Percentiles rank a stretch among this genome's conserved stretches.
Conservation (phyloP, 2,329 filamentous ascomycete species). For the Ascochyta lentis region DNA sequence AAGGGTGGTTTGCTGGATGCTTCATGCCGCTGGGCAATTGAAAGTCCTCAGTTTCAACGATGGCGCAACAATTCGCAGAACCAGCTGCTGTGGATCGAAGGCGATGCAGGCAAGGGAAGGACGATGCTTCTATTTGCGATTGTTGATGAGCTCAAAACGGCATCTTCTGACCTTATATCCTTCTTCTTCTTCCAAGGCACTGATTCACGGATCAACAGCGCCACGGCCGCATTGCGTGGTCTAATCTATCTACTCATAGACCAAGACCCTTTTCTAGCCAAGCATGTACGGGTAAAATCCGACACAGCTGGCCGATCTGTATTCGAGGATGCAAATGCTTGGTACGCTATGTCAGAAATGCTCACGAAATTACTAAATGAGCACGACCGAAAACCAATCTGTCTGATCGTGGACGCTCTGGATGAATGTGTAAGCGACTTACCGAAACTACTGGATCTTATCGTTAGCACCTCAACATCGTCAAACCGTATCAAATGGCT, state of each 20-base stretch:
- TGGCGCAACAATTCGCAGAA: constrained; percentile 32
- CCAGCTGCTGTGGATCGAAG: constrained; percentile 48
- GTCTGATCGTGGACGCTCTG: constrained; percentile 21
- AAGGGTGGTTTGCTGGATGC: too few species aligned
- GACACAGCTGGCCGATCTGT: constrained; percentile 1
- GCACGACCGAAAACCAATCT: constrained; percentile 8
- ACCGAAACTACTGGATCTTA: constrained; percentile 6
- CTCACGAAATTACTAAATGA: constrained; percentile 52
- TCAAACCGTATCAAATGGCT: constrained; percentile 12
- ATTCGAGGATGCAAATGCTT: constrained; percentile 20
- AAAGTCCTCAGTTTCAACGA: constrained; percentile 24
- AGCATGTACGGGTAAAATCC: constrained; percentile 15
- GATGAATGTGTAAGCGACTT: constrained; percentile 19
- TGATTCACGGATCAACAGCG: constrained; percentile 46
- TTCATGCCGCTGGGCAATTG: too few species aligned
- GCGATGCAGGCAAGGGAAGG: constrained; percentile 37
- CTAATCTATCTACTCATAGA: constrained; percentile 52
- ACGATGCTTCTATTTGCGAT: constrained; percentile 46
- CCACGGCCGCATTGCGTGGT: constrained; percentile 52
- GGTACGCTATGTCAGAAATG: constrained; percentile 34
- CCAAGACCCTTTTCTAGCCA: constrained; percentile 21
- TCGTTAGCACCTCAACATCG: background rate
- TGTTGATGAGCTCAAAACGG: constrained; percentile 38
- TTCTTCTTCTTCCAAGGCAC: constrained; percentile 51
- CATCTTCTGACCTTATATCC: constrained; percentile 17